phyloP scores from a whole-genome alignment of 73 alveolate genomes.

The Paramecium primaurelia region DNA sequence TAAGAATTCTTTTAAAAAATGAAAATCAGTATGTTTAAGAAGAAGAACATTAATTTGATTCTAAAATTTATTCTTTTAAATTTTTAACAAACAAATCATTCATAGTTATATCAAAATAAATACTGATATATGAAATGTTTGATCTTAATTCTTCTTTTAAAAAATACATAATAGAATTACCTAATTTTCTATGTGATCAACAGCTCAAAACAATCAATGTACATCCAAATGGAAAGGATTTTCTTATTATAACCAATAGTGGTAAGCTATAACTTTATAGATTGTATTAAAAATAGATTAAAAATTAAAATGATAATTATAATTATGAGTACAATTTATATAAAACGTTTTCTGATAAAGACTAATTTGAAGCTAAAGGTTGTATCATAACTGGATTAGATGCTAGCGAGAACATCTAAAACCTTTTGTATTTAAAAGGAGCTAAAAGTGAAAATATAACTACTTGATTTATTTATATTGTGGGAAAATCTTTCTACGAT shows the following conservation, averaged over 20 bases:
- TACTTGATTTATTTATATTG: too few species aligned
- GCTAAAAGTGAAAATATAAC: not conserved
- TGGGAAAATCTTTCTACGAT: too few species aligned
- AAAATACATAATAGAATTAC: too few species aligned
- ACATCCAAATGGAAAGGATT: not conserved
- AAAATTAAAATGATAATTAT: too few species aligned
- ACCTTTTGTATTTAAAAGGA: not conserved
- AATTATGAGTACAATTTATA: not conserved
- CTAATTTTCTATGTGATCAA: not conserved
- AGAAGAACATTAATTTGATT: not conserved
- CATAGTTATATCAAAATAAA: too few species aligned
- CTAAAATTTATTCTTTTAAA: not conserved
- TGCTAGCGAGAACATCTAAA: not conserved
- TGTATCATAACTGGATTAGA: not conserved
- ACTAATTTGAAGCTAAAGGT: not conserved
- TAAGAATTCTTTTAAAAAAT: not conserved
- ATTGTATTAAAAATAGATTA: too few species aligned
- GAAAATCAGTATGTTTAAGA: not conserved
- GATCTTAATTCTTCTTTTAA: not conserved
- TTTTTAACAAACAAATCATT: not conserved
- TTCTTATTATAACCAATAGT: not conserved
- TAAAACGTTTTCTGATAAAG: not conserved
- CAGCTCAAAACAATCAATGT: not conserved
- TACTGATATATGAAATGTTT: not conserved
- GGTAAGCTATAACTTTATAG: not conserved